These are phyloP conservation scores for Boletus subluridellus DNA, from an alignment of 1,284 basidiomycete genomes.

Conservation along the genomic window DNA sequence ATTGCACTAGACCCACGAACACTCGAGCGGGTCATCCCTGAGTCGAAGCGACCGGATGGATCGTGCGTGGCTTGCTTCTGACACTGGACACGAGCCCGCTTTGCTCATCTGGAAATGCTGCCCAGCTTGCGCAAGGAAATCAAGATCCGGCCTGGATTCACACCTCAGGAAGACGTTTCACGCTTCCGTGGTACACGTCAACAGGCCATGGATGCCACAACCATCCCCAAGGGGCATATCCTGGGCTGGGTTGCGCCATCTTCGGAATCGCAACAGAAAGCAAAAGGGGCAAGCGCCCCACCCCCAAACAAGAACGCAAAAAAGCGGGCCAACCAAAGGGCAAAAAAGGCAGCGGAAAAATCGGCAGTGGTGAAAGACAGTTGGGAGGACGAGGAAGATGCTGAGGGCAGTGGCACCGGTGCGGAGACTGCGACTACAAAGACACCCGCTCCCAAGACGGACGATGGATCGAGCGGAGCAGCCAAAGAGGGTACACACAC, in stretches of 20 bases:
- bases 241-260: slow-evolving; percentile 72
- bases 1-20: slow-evolving; percentile 82
- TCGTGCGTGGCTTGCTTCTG: slow-evolving; percentile 58
- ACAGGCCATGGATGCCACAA: slow-evolving; percentile 59
- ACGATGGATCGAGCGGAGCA: not conserved
- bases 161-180: slow-evolving; percentile 89
- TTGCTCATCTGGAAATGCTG: slow-evolving; percentile 3
- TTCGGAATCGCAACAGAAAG: slow-evolving; percentile 31
- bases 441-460: slow-evolving; percentile 3
- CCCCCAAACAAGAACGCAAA: slow-evolving; percentile 59
- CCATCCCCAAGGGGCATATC: slow-evolving; percentile 72
- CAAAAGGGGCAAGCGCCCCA: slow-evolving; percentile 29
- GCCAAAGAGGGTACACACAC: not conserved
- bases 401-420: slow-evolving; percentile 26
- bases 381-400: slow-evolving; percentile 75
- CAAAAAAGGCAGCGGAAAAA: slow-evolving; percentile 59
- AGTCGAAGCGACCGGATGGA: slow-evolving; percentile 81
- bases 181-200: slow-evolving; percentile 79
- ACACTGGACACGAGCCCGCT: slow-evolving; percentile 1
- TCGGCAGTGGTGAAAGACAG: slow-evolving; percentile 54
- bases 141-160: slow-evolving; percentile 90
- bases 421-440: not conserved
- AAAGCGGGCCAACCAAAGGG: slow-evolving; percentile 77
- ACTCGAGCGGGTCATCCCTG: slow-evolving; percentile 83
- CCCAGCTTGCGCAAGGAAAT: slow-evolving; percentile 82